Evolutionary conservation across 1,284 basidiomycete species (phyloP).

Genomic region (Fomitopsis palustris): DNA sequence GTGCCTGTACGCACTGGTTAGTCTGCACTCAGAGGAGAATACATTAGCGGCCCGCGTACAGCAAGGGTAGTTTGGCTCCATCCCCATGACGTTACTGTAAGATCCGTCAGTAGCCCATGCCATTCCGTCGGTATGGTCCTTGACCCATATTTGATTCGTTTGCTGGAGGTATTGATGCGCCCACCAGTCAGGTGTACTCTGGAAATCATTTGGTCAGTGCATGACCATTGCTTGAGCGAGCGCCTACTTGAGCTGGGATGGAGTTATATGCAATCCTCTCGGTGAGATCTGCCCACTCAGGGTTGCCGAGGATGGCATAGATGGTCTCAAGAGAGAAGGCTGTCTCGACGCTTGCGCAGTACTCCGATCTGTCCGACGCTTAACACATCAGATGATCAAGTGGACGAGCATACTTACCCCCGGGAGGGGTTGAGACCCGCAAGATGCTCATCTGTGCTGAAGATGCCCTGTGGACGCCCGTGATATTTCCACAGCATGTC

Average conservation of each 20-base stretch:
- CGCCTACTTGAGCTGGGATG: conserved; percentile 43
- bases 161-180: conserved; percentile 57
- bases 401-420: conserved; percentile 36
- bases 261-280: conserved; percentile 59
- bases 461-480: conserved; percentile 56
- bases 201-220: not conserved
- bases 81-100: conserved; percentile 54
- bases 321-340: conserved; percentile 45
- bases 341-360: conserved; percentile 61
- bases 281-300: conserved; percentile 1
- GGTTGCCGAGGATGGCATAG: not conserved
- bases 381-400: not conserved
- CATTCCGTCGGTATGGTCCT: conserved; percentile 47
- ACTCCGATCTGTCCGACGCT: conserved; percentile 38
- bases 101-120: conserved; percentile 15
- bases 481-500: conserved; percentile 59
- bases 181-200: conserved; percentile 48
- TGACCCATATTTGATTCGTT: conserved; percentile 55
- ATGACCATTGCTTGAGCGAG: not conserved
- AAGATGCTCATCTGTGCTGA: conserved; percentile 56
- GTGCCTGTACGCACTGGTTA: conserved; percentile 30
- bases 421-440: conserved; percentile 48
- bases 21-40: not conserved
- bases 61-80: conserved; percentile 34
- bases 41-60: not conserved